Evolutionary conservation across 1,284 basidiomycete species (phyloP).

Genomic region (Puccinia sorghi): DNA sequence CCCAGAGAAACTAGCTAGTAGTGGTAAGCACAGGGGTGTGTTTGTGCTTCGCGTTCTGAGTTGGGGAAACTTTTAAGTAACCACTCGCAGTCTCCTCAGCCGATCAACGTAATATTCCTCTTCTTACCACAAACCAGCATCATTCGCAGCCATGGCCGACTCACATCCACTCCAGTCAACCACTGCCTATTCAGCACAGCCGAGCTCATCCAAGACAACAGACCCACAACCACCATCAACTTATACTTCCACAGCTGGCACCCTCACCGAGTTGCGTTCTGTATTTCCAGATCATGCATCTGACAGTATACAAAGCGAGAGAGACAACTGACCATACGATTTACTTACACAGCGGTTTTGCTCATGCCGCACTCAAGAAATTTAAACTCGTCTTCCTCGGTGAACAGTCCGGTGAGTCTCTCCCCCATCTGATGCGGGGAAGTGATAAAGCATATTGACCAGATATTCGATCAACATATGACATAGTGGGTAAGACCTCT

Average conservation of each 20-base stretch:
- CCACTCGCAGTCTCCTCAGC: no score
- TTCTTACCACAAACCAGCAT: not conserved
- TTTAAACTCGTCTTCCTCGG: slow-evolving; percentile 89
- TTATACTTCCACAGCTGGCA: slow-evolving; percentile 1
- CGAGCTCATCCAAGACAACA: slow-evolving; percentile 9
- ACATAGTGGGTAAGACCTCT: slow-evolving; percentile 68
- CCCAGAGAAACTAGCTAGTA: no score
- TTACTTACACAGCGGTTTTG: slow-evolving; percentile 54
- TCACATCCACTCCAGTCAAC: slow-evolving; percentile 3
- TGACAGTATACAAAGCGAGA: no score
- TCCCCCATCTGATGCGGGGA: slow-evolving; percentile 65
- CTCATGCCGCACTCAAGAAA: slow-evolving; percentile 67
- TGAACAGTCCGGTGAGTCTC: slow-evolving; percentile 53
- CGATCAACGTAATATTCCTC: no score
- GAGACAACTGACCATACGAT: not conserved
- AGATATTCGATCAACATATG: slow-evolving; percentile 52
- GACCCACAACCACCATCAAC: not conserved
- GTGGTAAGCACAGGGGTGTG: no score
- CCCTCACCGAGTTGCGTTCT: slow-evolving; percentile 33
- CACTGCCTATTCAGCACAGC: not conserved
- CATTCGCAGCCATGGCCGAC: slow-evolving; percentile 3
- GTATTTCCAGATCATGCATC: no score
- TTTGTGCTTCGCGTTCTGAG: no score
- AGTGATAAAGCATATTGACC: not conserved
- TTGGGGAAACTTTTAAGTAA: no score